phyloP scores from a whole-genome alignment of 1,284 basidiomycete genomes.

The Testicularia cyperi region DNA sequence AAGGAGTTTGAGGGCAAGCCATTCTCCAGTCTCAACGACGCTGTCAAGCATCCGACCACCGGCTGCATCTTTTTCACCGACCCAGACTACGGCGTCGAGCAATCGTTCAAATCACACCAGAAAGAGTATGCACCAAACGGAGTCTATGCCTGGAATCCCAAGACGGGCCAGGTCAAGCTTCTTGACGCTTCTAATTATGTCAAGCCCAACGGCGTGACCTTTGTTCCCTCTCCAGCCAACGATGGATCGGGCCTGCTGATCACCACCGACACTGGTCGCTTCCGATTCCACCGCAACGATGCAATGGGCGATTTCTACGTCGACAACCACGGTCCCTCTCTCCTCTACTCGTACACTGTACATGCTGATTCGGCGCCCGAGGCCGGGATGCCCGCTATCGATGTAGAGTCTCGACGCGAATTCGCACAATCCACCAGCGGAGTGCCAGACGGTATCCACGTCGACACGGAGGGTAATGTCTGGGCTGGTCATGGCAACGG shows the following conservation, averaged over 20 bases:
- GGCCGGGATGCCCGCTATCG: conserved; percentile 15
- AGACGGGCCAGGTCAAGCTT: conserved; percentile 16
- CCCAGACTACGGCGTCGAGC: conserved; percentile 44
- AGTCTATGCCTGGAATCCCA: conserved; percentile 33
- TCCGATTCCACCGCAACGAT: conserved; percentile 26
- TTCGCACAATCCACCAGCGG: conserved; percentile 27
- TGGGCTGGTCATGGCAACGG: conserved; percentile 41
- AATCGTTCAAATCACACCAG: conserved; percentile 24
- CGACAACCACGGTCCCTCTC: conserved; percentile 14
- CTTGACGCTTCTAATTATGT: conserved; percentile 21
- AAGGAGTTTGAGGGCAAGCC: conserved; percentile 15
- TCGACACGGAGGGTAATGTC: conserved; percentile 28
- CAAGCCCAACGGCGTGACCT: conserved; percentile 43
- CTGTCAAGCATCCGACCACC: conserved; percentile 28
- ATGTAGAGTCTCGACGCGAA: conserved; percentile 9
- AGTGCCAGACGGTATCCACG: conserved; percentile 35
- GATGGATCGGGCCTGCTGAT: conserved; percentile 25
- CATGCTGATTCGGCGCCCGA: conserved; percentile 9
- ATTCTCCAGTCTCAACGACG: conserved; percentile 44
- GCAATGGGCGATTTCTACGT: conserved; percentile 29
- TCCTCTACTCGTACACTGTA: conserved; percentile 27
- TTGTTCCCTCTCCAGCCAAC: conserved; percentile 20
- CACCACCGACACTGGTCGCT: conserved; percentile 32
- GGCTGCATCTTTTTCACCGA: conserved; percentile 41
- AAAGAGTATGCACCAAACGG: conserved; percentile 36